Base-by-base conservation (phyloP, 495 filamentous ascomycete species). In the Penicillium roqueforti region DNA sequence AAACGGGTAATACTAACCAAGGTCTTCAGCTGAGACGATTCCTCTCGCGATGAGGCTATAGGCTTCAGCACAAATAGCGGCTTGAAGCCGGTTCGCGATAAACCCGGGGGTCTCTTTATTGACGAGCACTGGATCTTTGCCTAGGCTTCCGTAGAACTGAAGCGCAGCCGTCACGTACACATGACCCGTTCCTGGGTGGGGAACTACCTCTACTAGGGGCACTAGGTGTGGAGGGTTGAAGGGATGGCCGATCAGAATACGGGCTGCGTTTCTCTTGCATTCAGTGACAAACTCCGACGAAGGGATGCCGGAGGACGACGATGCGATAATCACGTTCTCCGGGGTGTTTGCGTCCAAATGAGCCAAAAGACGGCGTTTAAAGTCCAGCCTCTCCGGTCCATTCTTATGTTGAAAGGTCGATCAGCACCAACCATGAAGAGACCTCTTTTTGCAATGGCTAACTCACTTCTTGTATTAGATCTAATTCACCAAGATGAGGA, bases 171-270 rank as follows among this genome's bases (percentile, higher is more conserved):
- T n/a, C 4, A 53, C 40, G n/a, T 37, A 31, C 42, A 31, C 40
- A 1, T 57, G 28, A 19, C 40, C 34, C 1, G 62, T 62, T 26
- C 29, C 44, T 0, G 43, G 56, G 36, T 65, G 62, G 4, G 79
- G 79, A 6, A 82, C 80, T 38, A 81, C 58, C 57, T 83, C 80
- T 23, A 82, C 68, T 6, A 82, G 53, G 0, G 80, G 79, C 59
- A 83, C 76, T 36, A 83, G 68, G 53, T 83, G 79, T 3, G 79
- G 81, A 7, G 79, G 81, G 36, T 83, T 83, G 59, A 78, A 84
- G 0, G 79, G 80, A 63, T 83, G 81, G 13, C 78, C 77, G 19
- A 81, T 72, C 0, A 81, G 40, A 1, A 83, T 62, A 3, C 80
- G 71, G 8, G 42, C 53, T 5, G 67, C 72, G 28, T 62, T 57